phyloP scores from a whole-genome alignment of 2,329 filamentous ascomycete species.

The Diaporthe australafricana region DNA sequence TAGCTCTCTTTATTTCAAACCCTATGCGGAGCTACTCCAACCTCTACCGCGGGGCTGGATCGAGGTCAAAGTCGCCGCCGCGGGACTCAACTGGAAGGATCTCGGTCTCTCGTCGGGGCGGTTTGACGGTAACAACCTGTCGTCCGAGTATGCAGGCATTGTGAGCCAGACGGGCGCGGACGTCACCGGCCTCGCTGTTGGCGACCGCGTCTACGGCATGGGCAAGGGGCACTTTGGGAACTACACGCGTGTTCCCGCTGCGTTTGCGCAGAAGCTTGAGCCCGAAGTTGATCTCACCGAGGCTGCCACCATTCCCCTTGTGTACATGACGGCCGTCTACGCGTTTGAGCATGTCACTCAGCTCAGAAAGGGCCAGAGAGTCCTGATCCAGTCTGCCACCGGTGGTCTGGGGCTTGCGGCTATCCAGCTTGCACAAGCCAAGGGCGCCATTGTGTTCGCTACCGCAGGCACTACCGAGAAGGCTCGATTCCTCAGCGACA shows the following conservation, averaged over 20 bases:
- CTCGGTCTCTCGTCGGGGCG: slow-evolving; percentile 41
- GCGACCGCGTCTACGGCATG: slow-evolving; percentile 44
- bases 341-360: slow-evolving; percentile 42
- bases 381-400: slow-evolving; percentile 43
- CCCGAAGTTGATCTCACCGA: slow-evolving; percentile 36
- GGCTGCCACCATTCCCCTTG: slow-evolving; percentile 43
- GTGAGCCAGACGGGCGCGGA: slow-evolving; percentile 39
- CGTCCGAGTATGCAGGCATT: slow-evolving; percentile 35
- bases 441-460: neutral
- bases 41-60: slow-evolving; percentile 41
- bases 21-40: slow-evolving; percentile 39
- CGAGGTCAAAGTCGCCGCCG: slow-evolving; percentile 41
- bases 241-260: slow-evolving; percentile 41
- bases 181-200: slow-evolving; percentile 37
- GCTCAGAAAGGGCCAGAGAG: slow-evolving; percentile 39
- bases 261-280: slow-evolving; percentile 39
- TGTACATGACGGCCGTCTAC: slow-evolving; percentile 44
- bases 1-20: slow-evolving; percentile 44
- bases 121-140: slow-evolving; percentile 37
- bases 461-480: neutral
- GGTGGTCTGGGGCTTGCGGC: slow-evolving; percentile 41
- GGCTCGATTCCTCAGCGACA: neutral
- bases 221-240: slow-evolving; percentile 43
- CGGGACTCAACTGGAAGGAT: slow-evolving; percentile 44
- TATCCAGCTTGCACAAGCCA: slow-evolving; percentile 23